These are phyloP conservation scores for Trichoderma atroviride DNA, from an alignment of 2,329 filamentous ascomycete species.

Conservation along the genomic window DNA sequence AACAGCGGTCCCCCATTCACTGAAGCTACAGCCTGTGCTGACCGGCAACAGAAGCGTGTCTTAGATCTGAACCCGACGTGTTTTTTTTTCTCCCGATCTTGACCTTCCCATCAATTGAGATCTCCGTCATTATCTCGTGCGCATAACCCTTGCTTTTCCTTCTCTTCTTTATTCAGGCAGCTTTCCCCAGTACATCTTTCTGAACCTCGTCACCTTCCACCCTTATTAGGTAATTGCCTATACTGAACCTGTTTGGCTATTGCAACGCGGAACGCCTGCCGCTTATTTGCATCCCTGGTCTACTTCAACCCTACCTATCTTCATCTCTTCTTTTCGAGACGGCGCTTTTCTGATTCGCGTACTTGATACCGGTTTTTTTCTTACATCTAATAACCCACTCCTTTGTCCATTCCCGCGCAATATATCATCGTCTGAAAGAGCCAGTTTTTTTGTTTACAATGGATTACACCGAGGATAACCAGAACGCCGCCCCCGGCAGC, in stretches of 20 bases:
- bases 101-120: constrained; percentile 15
- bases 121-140: constrained; percentile 2
- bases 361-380: not conserved
- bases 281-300: constrained; percentile 20
- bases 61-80: not conserved
- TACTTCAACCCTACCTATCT: not conserved
- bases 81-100: constrained; percentile 16
- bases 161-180: not conserved
- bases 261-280: constrained; percentile 23
- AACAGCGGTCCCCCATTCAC: not conserved
- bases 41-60: constrained; percentile 23
- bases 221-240: constrained; percentile 9
- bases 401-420: not conserved
- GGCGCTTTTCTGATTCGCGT: not conserved
- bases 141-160: constrained; percentile 13
- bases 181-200: not conserved
- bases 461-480: constrained; percentile 57
- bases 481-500: constrained; percentile 68
- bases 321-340: not conserved
- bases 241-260: constrained; percentile 10
- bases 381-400: not conserved
- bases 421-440: not conserved
- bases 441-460: constrained; percentile 34
- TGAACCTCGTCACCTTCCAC: not conserved
- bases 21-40: constrained; percentile 11